These are phyloP conservation scores for Juglanconis oblonga DNA, from an alignment of 2,329 filamentous ascomycete genomes.

Conservation along the genomic window DNA sequence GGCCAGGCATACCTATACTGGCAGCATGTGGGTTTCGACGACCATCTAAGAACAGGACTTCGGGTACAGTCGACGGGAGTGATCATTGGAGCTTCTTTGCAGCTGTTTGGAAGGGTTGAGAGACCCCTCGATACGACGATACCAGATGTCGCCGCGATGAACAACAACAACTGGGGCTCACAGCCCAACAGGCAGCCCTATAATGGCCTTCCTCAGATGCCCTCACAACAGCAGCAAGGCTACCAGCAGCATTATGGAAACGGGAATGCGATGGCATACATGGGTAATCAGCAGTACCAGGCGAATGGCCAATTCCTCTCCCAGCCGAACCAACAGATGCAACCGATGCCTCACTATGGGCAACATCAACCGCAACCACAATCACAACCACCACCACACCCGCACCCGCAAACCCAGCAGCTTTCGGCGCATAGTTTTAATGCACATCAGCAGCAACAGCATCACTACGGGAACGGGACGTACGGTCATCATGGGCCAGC, in stretches of 20 bases:
- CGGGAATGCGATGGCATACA: conserved; percentile 16
- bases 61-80: neutral
- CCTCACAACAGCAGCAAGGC: conserved; percentile 22
- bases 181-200: conserved; percentile 18
- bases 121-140: conserved; percentile 1
- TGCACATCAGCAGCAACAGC: conserved; percentile 18
- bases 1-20: neutral
- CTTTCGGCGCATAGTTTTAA: conserved; percentile 24
- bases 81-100: neutral
- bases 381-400: conserved; percentile 27
- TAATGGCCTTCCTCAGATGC: conserved; percentile 15
- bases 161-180: conserved; percentile 20
- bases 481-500: conserved; percentile 19
- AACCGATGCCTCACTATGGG: conserved; percentile 21
- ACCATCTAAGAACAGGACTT: neutral
- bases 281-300: conserved; percentile 22
- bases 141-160: conserved; percentile 17
- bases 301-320: conserved; percentile 22
- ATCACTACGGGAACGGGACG: conserved; percentile 23
- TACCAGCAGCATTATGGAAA: conserved; percentile 22
- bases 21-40: neutral
- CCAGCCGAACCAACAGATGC: conserved; percentile 25
- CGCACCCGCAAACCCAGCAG: conserved; percentile 25
- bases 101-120: neutral
- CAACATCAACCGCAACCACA: conserved; percentile 24